Percentiles rank a stretch among this genome's conserved stretches.
These are phyloP conservation scores for Pythium brassicae DNA, from an alignment of 352 stramenopile species.

Conservation along the genomic window DNA sequence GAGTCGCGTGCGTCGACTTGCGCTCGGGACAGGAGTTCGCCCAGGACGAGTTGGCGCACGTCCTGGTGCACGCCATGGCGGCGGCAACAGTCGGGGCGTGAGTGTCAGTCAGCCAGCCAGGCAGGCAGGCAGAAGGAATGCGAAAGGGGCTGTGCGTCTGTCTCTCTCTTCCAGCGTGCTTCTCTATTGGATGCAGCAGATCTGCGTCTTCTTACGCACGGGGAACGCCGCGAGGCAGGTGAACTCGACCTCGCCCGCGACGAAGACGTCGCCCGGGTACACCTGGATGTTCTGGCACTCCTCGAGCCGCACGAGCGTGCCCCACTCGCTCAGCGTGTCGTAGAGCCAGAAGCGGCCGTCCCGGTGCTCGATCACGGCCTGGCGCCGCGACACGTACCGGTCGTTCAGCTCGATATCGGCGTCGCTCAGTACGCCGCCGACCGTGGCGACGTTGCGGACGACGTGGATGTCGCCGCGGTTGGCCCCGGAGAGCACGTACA, in stretches of 20 bases:
- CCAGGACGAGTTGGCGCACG: conserved; percentile 44
- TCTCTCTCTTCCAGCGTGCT: not conserved
- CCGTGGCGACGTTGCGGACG: conserved; percentile 54
- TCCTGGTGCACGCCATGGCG: conserved; percentile 37
- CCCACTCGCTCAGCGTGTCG: conserved; percentile 61
- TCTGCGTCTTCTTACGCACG: conserved; percentile 46
- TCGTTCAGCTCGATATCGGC: conserved; percentile 73
- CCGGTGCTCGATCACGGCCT: conserved; percentile 74
- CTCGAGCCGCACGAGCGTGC: conserved; percentile 70
- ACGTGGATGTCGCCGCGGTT: conserved; percentile 78
- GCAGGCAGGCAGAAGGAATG: not conserved
- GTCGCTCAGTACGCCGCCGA: conserved; percentile 48
- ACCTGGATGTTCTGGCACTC: conserved; percentile 64
- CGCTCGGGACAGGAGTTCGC: conserved; percentile 53
- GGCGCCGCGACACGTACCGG: conserved; percentile 42
- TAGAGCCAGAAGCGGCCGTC: conserved; percentile 71
- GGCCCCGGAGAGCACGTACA: conserved; percentile 74
- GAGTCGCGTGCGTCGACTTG: conserved; percentile 66
- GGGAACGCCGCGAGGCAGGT: conserved; percentile 62
- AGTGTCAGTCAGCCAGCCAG: conserved; percentile 3
- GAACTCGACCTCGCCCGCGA: conserved; percentile 73
- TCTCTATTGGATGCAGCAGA: conserved; percentile 44
- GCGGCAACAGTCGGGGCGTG: not conserved
- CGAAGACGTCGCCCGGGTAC: conserved; percentile 61
- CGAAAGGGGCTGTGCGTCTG: not conserved